Base-by-base conservation (phyloP, 768 basidiomycete species). In the Agrocybe chaxingu region DNA sequence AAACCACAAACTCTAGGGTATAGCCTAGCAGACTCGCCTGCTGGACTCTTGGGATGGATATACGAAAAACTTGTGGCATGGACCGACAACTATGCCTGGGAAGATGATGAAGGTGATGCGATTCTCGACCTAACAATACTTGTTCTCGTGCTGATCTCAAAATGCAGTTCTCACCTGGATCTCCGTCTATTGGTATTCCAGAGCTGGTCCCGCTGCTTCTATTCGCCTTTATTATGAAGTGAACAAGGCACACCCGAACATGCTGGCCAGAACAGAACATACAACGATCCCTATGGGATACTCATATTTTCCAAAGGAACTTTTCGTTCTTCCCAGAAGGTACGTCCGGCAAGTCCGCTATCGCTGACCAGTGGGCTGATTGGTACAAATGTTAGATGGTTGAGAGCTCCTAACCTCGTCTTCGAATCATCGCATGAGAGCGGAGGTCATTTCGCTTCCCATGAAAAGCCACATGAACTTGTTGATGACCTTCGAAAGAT, bases 171-270 rank as follows among this genome's bases (percentile, higher is more conserved):
- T 85, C 30, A 81, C 79, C 0, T 85, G 82, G 81, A 61, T 81
- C 4, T 82, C 80, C 1, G 69, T 82, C 11, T 83, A 81, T 55
- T 76, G 72, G 69, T 82, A 84, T 63, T 83, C 81, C 4, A 73
- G 76, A 2, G 72, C 75, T 0, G 81, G 83, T 0, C 82, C 84
- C 3, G 70, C 81, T 2, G 80, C 82, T 0, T 75, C 82, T 0
- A 32, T 76, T 2, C 70, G 82, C 3, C 80, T 84, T 11, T 85
- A 84, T 62, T 82, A 77, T 53, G 83, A 85, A 56, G 33, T 62
- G 6, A 10, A 18, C 18, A 24, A 24, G 24, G 24, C 24, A 24
- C 24, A 24, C 36, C 51, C 34, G 13, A 56, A n/a, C 45, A 32
- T 16, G 16, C 13, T 29, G 10, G 12, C 16, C 10, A 52, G 12